phyloP scores from a whole-genome alignment of 2,329 filamentous ascomycete genomes.

The Cytospora piceae region DNA sequence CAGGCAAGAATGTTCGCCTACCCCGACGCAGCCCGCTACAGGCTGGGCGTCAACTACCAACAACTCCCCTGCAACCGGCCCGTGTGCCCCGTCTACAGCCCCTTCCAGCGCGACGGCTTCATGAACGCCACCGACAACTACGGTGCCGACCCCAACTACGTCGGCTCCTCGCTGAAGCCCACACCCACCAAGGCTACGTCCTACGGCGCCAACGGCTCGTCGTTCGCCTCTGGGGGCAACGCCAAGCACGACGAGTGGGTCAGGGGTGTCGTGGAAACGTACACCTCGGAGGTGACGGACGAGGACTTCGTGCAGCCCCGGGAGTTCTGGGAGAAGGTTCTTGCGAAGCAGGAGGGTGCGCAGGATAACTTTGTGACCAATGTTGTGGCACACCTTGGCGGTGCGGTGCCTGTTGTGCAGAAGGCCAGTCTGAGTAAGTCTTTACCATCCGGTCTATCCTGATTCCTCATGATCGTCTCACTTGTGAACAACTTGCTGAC shows the following conservation, averaged over 20 bases:
- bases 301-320: background rate
- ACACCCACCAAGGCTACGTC: background rate
- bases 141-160: background rate
- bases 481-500: background rate
- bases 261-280: background rate
- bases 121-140: background rate
- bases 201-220: background rate
- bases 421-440: background rate
- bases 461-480: background rate
- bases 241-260: background rate
- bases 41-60: slow-evolving; percentile 66
- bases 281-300: background rate
- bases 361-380: background rate
- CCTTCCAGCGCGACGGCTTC: background rate
- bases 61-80: slow-evolving; percentile 53
- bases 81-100: slow-evolving; percentile 38
- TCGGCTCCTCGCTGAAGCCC: too few species aligned
- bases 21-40: slow-evolving; percentile 65
- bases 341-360: background rate
- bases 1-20: slow-evolving; percentile 66
- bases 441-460: background rate
- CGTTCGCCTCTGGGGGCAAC: background rate
- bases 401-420: background rate
- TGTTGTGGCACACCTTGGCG: background rate
- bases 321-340: background rate